These are phyloP conservation scores for Daldinia bambusicola DNA, from an alignment of 495 filamentous ascomycete genomes.

Conservation along the genomic window DNA sequence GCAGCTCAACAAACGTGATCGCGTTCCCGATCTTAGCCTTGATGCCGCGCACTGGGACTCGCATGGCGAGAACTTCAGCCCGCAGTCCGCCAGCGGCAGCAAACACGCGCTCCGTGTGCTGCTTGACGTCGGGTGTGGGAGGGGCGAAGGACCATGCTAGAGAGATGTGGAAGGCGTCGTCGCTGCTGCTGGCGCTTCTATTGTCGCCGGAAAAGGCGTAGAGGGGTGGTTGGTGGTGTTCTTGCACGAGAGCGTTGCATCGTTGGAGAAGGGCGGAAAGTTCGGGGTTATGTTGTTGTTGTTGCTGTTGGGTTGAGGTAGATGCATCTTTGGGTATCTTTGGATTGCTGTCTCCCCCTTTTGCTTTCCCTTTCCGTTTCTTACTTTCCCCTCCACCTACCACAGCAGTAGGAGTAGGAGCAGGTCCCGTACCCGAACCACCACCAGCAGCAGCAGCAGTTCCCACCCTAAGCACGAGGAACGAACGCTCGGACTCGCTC, in stretches of 20 bases:
- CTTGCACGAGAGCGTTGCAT: conserved; percentile 69
- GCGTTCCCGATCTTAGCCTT: conserved; percentile 85
- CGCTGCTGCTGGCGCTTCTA: conserved; percentile 49
- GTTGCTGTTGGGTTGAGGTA: background rate
- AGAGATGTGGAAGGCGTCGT: conserved; percentile 78
- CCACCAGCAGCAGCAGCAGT: background rate
- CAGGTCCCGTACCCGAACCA: background rate
- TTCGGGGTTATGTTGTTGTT: conserved; percentile 53
- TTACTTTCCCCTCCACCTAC: background rate
- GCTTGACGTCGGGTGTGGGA: conserved; percentile 52
- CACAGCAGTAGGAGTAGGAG: background rate
- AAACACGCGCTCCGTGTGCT: conserved; percentile 48
- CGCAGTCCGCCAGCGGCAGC: background rate
- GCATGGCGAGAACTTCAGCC: conserved; percentile 42
- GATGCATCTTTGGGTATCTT: background rate
- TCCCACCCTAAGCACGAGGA: conserved; percentile 76
- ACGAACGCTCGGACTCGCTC: conserved; percentile 80
- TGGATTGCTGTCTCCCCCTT: background rate
- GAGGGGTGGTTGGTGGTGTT: conserved; percentile 76
- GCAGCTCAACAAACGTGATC: conserved; percentile 66
- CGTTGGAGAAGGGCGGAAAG: conserved; percentile 71
- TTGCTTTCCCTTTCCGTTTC: background rate
- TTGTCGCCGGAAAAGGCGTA: conserved; percentile 58
- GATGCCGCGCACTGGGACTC: conserved; percentile 60
- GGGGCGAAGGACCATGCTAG: conserved; percentile 77